Percentiles rank a stretch among this genome's conserved stretches.
Conservation (phyloP, 768 basidiomycete genomes). For the Pholiota molesta region DNA sequence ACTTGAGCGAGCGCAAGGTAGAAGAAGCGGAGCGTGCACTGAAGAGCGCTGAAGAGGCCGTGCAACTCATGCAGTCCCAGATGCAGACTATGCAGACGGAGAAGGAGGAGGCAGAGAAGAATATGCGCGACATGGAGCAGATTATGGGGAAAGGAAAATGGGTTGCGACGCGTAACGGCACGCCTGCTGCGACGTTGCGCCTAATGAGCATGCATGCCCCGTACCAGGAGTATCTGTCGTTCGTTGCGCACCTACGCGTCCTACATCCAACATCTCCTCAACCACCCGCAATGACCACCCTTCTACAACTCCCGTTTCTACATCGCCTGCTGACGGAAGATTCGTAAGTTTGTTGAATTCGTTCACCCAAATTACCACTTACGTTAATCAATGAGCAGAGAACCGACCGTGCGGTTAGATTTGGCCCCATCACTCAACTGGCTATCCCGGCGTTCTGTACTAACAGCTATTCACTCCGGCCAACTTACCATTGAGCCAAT, state of each 20-base stretch:
- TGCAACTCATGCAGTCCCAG: conserved; percentile 81
- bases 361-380: conserved; percentile 10
- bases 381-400: conserved; percentile 47
- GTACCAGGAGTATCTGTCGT: conserved; percentile 79
- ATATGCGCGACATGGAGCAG: conserved; percentile 49
- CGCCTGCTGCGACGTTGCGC: conserved; percentile 37
- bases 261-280: conserved; percentile 63
- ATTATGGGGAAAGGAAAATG: conserved; percentile 74
- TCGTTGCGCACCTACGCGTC: conserved; percentile 75
- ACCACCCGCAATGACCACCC: conserved; percentile 69
- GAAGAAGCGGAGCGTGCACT: conserved; percentile 77
- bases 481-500: conserved; percentile 91
- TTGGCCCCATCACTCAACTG: conserved; percentile 93
- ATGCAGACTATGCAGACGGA: conserved; percentile 76
- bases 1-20: conserved; percentile 72
- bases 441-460: conserved; percentile 86
- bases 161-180: conserved; percentile 44
- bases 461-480: conserved; percentile 83
- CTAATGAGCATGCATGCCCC: conserved; percentile 72
- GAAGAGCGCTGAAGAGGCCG: conserved; percentile 84
- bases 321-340: conserved; percentile 79
- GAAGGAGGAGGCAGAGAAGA: conserved; percentile 62
- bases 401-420: conserved; percentile 91
- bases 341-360: conserved; percentile 61
- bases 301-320: conserved; percentile 80